Conservation (phyloP, 495 filamentous ascomycete species). For the Aspergillus funiculosus region DNA sequence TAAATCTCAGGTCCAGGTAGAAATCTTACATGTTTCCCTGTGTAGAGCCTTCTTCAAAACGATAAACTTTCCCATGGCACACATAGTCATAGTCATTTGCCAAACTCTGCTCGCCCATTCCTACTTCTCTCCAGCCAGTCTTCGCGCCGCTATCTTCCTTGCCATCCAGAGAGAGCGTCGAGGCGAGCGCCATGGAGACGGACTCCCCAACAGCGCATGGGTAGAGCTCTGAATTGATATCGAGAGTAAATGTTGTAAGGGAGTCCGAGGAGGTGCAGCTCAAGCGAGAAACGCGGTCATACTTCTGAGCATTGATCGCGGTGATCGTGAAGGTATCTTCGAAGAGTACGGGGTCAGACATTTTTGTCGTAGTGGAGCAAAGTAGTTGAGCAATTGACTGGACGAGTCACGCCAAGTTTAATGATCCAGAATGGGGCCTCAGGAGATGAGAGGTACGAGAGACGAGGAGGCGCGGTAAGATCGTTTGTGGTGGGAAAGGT, state of each 20-base stretch:
- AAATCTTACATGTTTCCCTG: constrained; percentile 79
- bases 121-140: constrained; percentile 72
- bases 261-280: constrained; percentile 62
- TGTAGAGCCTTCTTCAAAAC: constrained; percentile 81
- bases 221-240: constrained; percentile 93
- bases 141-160: constrained; percentile 55
- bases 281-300: constrained; percentile 88
- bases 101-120: constrained; percentile 66
- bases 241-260: constrained; percentile 70
- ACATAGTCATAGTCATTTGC: constrained; percentile 96
- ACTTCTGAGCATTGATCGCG: constrained; percentile 70
- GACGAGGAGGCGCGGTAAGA: not conserved
- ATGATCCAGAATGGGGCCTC: no score
- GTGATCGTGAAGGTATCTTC: constrained; percentile 87
- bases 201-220: constrained; percentile 65
- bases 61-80: constrained; percentile 95
- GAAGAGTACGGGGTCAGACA: constrained; percentile 82
- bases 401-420: no score
- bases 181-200: constrained; percentile 72
- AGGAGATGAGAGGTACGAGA: not conserved
- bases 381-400: no score
- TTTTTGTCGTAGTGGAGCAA: constrained; percentile 35
- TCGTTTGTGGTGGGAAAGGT: not conserved
- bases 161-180: constrained; percentile 81
- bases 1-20: no score